Base-by-base conservation (phyloP, 352 stramenopile species). In the Pythium aphanidermatum region DNA sequence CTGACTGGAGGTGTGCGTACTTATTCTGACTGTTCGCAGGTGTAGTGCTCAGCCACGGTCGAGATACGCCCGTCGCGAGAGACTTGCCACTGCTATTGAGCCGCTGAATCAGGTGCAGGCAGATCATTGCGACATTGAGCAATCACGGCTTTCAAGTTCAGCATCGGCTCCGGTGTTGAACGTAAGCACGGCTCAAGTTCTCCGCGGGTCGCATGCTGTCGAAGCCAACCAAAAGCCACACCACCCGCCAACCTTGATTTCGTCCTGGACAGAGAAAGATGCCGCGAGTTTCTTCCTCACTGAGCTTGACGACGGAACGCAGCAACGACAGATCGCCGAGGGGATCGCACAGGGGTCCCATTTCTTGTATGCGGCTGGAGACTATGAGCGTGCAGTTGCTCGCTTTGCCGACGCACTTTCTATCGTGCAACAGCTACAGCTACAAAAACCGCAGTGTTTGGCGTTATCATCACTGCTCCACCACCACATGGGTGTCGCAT, bases 281-380 rank as follows among this genome's bases (percentile, higher is more conserved):
- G 41, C 70, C 14, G 59, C 68, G 12, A 82, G 67, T 41, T 85
- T 83, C 43, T 92, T 92, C 52, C 60, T 92, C 33, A 92, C 79
- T 2, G 79, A 87, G 31, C 42, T 89, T 19, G 74, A 86, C 29
- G 71, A 53, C 5, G 59, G 32, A 14, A 62, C 51, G 27, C 44
- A 65, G 16, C 49, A 68, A 16, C 61, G 52, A 29, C 33, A 55
- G 1, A 58, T 88, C 27, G 74, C 74, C 3, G 31, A 52, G 2
- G 45, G 61, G 14, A 41, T 92, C 5, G 68, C 70, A 0, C 49
- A 60, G 0, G 79, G 66, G 4, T 68, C 66, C 0, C 79, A 79
- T 39, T 37, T 74, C 27, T 57, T 89, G 3, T 89, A 92, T 33
- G 79, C 62, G 27, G 42, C 26, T 8, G 55, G 46, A 42, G 44